Percentiles rank a stretch among this genome's conserved stretches.
phyloP scores from a whole-genome alignment of 805 yeast species.

The Ogataea siamensis region DNA sequence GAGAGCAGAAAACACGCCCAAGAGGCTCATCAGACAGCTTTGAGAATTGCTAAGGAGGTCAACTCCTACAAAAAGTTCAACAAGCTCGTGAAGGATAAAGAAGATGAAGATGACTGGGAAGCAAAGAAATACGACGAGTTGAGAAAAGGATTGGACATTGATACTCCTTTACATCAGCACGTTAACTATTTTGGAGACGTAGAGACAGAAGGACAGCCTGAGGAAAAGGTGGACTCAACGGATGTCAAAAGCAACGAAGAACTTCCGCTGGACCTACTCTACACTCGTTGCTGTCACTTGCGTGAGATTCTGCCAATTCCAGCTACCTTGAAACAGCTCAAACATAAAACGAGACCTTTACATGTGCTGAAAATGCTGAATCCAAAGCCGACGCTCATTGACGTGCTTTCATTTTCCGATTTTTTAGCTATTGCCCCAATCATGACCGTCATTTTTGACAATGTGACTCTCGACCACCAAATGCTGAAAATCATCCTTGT shows the following conservation, averaged over 20 bases:
- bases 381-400: constrained; percentile 58
- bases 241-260: constrained; percentile 16
- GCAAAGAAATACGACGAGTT: constrained; percentile 13
- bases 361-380: constrained; percentile 55
- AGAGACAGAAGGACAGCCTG: constrained; percentile 9
- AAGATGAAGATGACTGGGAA: constrained; percentile 29
- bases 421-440: constrained; percentile 56
- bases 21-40: constrained; percentile 73
- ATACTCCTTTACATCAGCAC: constrained; percentile 60
- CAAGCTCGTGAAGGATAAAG: constrained; percentile 23
- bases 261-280: constrained; percentile 47
- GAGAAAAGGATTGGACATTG: constrained; percentile 47
- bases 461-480: constrained; percentile 52
- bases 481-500: constrained; percentile 51
- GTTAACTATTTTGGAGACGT: constrained; percentile 32
- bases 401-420: constrained; percentile 55
- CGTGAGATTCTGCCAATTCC: constrained; percentile 50
- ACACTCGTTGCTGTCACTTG: constrained; percentile 49
- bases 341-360: constrained; percentile 48
- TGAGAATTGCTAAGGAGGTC: constrained; percentile 67
- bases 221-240: constrained; percentile 24
- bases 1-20: constrained; percentile 73
- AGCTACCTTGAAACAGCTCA: constrained; percentile 52
- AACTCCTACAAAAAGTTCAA: constrained; percentile 38
- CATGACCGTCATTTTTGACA: constrained; percentile 54